Conservation (phyloP, 805 yeast species). For the Saccharomycopsis sp. region DNA sequence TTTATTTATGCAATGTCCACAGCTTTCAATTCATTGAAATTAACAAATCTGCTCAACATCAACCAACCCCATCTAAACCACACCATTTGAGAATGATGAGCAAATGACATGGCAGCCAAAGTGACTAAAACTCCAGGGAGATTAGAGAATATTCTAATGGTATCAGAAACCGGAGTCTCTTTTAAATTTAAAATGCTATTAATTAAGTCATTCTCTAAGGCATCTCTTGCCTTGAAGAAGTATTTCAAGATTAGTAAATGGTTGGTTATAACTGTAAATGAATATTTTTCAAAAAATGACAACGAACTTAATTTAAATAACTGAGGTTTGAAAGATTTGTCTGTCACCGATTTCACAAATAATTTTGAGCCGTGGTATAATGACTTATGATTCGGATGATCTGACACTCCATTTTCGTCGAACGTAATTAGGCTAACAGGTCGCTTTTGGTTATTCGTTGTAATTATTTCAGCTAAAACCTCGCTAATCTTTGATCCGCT, state of each 20-base stretch:
- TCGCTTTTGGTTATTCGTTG: neutral
- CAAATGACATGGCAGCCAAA: constrained; percentile 70
- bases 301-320: constrained; percentile 29
- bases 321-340: constrained; percentile 29
- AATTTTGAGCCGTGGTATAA: constrained; percentile 39
- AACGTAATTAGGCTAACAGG: constrained; percentile 55
- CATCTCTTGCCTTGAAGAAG: constrained; percentile 4
- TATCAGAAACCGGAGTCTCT: neutral
- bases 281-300: constrained; percentile 28
- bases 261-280: constrained; percentile 15
- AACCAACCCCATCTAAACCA: constrained; percentile 95
- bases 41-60: constrained; percentile 65
- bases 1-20: neutral
- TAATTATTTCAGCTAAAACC: constrained; percentile 27
- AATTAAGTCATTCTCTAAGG: constrained; percentile 7
- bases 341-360: neutral
- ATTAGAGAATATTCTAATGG: constrained; percentile 26
- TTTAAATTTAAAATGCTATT: neutral
- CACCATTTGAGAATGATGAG: constrained; percentile 85
- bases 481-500: constrained; percentile 35
- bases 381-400: constrained; percentile 80
- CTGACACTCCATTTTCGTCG: constrained; percentile 76
- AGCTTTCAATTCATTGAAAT: constrained; percentile 54
- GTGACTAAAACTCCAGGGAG: constrained; percentile 28
- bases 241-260: constrained; percentile 8